Evolutionary conservation across 2,329 filamentous ascomycete genomes (phyloP).

Genomic region (Talaromyces funiculosus): DNA sequence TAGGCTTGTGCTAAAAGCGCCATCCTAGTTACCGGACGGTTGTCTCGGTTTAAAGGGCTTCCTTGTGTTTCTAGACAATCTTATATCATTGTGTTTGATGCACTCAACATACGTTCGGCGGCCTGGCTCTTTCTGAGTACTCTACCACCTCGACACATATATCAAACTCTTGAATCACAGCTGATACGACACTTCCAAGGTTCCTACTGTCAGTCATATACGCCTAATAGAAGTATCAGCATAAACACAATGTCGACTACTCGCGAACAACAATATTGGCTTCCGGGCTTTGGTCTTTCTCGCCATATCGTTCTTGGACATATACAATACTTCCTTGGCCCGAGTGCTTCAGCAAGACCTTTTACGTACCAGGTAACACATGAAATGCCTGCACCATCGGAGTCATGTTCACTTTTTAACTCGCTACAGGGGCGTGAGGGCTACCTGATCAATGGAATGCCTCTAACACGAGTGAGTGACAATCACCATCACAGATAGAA

Average conservation of each 20-base stretch:
- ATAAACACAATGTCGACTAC: conserved; percentile 25
- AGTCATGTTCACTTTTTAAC: conserved; percentile 13
- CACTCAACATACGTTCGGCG: not conserved
- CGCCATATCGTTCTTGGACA: conserved; percentile 45
- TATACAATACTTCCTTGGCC: conserved; percentile 46
- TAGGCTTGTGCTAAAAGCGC: not conserved
- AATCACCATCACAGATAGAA: not conserved
- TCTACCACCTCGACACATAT: not conserved
- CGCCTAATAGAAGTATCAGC: not conserved
- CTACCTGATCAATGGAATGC: conserved; percentile 43
- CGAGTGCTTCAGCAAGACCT: conserved; percentile 42
- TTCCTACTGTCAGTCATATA: not conserved
- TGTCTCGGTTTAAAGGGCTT: not conserved
- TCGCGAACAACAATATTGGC: conserved; percentile 42
- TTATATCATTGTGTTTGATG: not conserved
- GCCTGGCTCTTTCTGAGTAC: not conserved
- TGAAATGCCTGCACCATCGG: not conserved
- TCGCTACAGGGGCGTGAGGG: conserved; percentile 42
- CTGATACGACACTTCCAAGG: not conserved
- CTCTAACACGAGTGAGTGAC: conserved; percentile 40
- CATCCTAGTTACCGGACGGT: not conserved
- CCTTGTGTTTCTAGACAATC: not conserved
- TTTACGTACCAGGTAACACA: conserved; percentile 43
- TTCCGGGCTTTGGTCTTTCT: conserved; percentile 46
- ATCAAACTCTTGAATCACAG: not conserved